Conservation (phyloP, 2,329 filamentous ascomycete genomes). For the Periconia sp. region DNA sequence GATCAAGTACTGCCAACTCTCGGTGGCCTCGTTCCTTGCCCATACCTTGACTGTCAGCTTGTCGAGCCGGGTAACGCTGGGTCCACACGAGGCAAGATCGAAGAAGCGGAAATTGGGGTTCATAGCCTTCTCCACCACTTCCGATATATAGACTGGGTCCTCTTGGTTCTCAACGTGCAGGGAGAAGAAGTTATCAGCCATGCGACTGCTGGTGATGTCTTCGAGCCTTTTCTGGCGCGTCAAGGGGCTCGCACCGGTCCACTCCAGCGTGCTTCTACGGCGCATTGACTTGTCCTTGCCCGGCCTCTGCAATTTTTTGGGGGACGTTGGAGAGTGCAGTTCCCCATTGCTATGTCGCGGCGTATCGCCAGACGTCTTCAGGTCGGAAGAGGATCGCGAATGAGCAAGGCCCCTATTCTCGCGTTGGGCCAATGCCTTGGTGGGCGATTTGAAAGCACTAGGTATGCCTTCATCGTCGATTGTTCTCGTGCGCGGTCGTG, state of each 20-base stretch:
- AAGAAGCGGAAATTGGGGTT: conserved; percentile 91
- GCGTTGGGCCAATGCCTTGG: conserved; percentile 62
- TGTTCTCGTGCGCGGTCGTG: conserved; percentile 58
- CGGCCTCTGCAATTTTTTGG: conserved; percentile 33
- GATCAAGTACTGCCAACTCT: conserved; percentile 65
- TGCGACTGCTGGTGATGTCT: conserved; percentile 67
- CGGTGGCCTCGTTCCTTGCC: conserved; percentile 61
- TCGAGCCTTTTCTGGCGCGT: conserved; percentile 75
- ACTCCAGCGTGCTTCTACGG: conserved; percentile 64
- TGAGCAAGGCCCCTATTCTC: conserved; percentile 55
- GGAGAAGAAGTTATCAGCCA: conserved; percentile 89
- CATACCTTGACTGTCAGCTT: conserved; percentile 72
- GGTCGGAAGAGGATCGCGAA: conserved; percentile 61
- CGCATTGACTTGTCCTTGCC: conserved; percentile 43
- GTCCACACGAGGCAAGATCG: conserved; percentile 66
- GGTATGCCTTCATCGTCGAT: conserved; percentile 77
- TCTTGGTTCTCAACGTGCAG: conserved; percentile 66
- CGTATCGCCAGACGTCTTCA: conserved; percentile 41
- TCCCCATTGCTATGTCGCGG: conserved; percentile 23
- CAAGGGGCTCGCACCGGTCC: conserved; percentile 61
- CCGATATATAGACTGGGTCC: conserved; percentile 88
- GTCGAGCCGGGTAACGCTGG: conserved; percentile 66
- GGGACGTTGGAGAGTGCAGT: conserved; percentile 21
- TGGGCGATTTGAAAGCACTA: conserved; percentile 65
- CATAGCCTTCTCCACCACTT: conserved; percentile 75